Base-by-base conservation (phyloP, 192 early-diverging fungal genomes). In the Linnemannia schmuckeri region DNA sequence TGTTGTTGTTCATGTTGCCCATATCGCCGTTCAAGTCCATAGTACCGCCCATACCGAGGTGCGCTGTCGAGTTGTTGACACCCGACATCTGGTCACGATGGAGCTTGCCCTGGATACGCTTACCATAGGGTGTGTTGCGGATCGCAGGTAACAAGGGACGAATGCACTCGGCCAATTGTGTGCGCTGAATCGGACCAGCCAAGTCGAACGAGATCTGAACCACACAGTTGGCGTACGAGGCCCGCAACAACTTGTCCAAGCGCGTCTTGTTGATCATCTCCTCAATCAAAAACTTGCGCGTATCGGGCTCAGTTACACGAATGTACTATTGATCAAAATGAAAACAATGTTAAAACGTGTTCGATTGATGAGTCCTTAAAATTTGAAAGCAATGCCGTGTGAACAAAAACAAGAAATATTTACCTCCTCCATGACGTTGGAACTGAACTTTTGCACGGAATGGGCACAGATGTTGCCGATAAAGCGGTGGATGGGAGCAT, bases 401-500 rank as follows among this genome's bases (percentile, higher is more conserved):
- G 22, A 55, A 24, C 17, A 42, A 75, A 12, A 9, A 35, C 70
- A 74, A 3, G 7, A 54, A 55, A 42, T 33, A 20, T 30, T 63
- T 89, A 94, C 94, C 93, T 97, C 97, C 88, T 97, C 97, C 86
- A 97, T 96, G 47, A 97, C 97, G 82, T 97, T 97, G 57, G 96
- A 96, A 80, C 95, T 96, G 82, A 96, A 97, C 88, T 97, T 97
- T 90, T 97, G 97, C 54, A 96, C 93, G 24, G 96, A 96, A 38
- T 97, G 87, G 15, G 88, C 87, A 78, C 93, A 95, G 38, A 96
- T 93, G 82, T 94, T 92, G 37, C 92, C 94, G 70, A 96, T 90
- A 83, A 97, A 96, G 46, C 92, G 92, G 17, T 89, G 89, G 77
- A 96, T 93, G 52, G 97, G 82, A 10, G 91, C 83, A 82, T 96